Percentiles rank a stretch among this genome's conserved stretches.
phyloP scores from a whole-genome alignment of 2,329 filamentous ascomycete genomes.

The Fusarium begoniae region DNA sequence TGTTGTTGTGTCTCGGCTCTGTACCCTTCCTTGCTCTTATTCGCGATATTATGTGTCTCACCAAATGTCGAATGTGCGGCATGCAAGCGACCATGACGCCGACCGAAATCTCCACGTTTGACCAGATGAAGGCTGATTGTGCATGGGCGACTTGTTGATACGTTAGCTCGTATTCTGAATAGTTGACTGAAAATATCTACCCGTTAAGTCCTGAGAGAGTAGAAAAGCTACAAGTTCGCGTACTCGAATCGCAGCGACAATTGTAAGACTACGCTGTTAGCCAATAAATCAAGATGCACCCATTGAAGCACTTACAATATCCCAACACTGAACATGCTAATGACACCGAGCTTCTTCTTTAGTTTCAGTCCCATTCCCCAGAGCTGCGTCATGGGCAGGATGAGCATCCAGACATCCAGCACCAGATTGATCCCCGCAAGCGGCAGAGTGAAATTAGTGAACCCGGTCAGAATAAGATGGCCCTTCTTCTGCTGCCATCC shows the following conservation, averaged over 20 bases:
- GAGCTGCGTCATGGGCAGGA: slow-evolving; percentile 15
- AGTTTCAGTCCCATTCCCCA: slow-evolving; percentile 14
- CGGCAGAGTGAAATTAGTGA: background rate
- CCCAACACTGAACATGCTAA: slow-evolving; percentile 28
- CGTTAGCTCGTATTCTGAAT: background rate
- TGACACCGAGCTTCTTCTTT: slow-evolving; percentile 16
- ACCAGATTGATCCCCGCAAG: background rate
- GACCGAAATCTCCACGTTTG: slow-evolving; percentile 7
- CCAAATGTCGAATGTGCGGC: slow-evolving; percentile 17
- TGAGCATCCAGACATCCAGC: slow-evolving; percentile 21
- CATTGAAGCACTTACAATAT: background rate
- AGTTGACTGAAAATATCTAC: background rate
- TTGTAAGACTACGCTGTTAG: slow-evolving; percentile 2
- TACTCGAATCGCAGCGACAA: slow-evolving; percentile 10
- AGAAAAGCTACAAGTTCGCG: background rate
- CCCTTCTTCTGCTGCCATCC: slow-evolving; percentile 14
- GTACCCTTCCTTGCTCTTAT: background rate
- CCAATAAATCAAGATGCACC: fast-evolving
- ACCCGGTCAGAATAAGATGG: background rate
- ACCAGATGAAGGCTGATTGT: slow-evolving; percentile 14
- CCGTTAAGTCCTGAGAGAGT: slow-evolving; percentile 1
- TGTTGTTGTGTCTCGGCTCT: background rate
- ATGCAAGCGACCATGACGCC: slow-evolving; percentile 28
- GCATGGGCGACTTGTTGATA: background rate
- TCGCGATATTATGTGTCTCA: background rate